Evolutionary conservation across 768 basidiomycete species (phyloP), one percentile per base, ranked within the genome.

Genomic region (Mycena sanguinolenta): DNA sequence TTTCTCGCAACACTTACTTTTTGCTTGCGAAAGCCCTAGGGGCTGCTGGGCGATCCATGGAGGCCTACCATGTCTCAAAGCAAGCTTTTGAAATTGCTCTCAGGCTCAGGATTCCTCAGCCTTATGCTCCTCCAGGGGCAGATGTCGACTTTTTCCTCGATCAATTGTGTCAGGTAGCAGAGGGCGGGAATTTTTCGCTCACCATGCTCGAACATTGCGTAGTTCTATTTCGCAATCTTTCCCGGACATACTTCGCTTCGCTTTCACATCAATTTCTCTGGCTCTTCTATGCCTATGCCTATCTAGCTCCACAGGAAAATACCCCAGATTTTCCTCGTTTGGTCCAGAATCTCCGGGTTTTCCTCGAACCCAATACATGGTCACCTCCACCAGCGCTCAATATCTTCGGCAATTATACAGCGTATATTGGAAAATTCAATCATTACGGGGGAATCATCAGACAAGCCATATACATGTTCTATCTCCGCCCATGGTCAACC

Each of bases 111-210:
- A n/a, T n/a, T n/a, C n/a, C n/a, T n/a, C n/a, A n/a, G n/a, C n/a
- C n/a, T n/a, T 1, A 50, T 19, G 8, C 5, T 50, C n/a, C 46
- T n/a, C n/a, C n/a, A n/a, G n/a, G n/a, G n/a, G n/a, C n/a, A n/a
- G n/a, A n/a, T n/a, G n/a, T 69, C 9, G 62, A 63, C 57, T n/a
- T 21, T 3, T 64, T 69, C n/a, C 2, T 69, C 2, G 19, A 63
- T 30, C 54, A 49, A 27, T 52, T 58, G 0, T 69, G 68, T 57
- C 58, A 42, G 21, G 14, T 63, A 28, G 68, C 44, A 12, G 57
- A 63, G 34, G 36, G 12, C 7, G 62, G 34, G 1, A 17, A 12
- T 0, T 28, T 69, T 44, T 28, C 53, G 2, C 25, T 53, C 21
- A 1, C 7, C 21, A 58, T 63, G 61, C 68, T 69, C 17, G 44